Conservation (phyloP, 1,284 basidiomycete genomes). For the Earliella scabrosa region DNA sequence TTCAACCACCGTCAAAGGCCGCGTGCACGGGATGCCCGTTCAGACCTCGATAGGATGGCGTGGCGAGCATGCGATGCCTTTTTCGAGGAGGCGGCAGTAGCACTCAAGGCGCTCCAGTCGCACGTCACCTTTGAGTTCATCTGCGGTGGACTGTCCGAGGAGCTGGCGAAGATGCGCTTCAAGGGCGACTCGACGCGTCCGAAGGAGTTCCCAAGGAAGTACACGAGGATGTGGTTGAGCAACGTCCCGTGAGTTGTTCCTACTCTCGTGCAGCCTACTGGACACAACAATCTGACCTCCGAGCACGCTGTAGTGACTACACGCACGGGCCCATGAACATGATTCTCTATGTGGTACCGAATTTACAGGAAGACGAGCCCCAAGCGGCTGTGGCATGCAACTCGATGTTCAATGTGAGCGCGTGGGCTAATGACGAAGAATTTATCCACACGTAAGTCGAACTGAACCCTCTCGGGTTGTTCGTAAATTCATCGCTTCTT, state of each 20-base stretch:
- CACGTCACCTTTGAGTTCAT: constrained; percentile 29
- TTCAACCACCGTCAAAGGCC: background rate
- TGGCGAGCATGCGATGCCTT: constrained; percentile 8
- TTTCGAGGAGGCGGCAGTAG: constrained; percentile 7
- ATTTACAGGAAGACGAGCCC: constrained; percentile 26
- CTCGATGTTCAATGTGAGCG: constrained; percentile 33
- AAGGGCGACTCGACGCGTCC: background rate
- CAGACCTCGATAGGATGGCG: background rate
- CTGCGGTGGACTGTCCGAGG: constrained; percentile 16
- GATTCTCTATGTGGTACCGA: constrained; percentile 30
- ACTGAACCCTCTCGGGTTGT: too few species aligned
- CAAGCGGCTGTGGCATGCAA: constrained; percentile 33
- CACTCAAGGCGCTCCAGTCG: constrained; percentile 10
- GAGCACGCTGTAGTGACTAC: constrained; percentile 33
- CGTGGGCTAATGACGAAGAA: constrained; percentile 32
- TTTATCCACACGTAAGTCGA: constrained; percentile 32
- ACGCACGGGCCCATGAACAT: constrained; percentile 36
- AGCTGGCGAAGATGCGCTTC: constrained; percentile 21
- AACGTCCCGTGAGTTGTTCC: constrained; percentile 15
- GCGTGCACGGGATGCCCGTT: background rate
- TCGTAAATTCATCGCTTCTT: background rate
- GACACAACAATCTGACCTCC: background rate
- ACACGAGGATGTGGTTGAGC: constrained; percentile 12
- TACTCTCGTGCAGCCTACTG: too few species aligned
- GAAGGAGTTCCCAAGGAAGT: constrained; percentile 6